Base-by-base conservation (phyloP, 495 filamentous ascomycete genomes). In the Penicillium dipodomyicola region DNA sequence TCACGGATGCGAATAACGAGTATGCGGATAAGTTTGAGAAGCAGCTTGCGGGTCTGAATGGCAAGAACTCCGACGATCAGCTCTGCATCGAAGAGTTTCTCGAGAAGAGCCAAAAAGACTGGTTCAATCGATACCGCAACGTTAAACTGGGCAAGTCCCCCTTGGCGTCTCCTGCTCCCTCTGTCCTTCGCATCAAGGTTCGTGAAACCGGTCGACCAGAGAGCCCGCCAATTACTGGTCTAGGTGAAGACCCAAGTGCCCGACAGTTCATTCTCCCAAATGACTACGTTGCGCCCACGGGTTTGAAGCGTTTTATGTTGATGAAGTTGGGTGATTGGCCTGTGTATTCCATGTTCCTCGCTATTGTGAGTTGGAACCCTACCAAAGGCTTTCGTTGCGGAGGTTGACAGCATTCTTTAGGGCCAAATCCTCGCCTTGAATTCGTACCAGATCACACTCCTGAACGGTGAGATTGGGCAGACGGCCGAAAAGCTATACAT, bases 341-440 rank as follows among this genome's bases (percentile, higher is more conserved):
- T 0, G 55, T 90, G 9, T 91, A 91, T 67, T 82, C 85, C 5
- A 79, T 91, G 60, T 72, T 89, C 44, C 64, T 77, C n/a, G 85
- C 85, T 33, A 23, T 57, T 37, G 54, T 57, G 37, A 57, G 54
- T 51, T 50, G 37, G 19, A 27, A 22, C 19, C 37, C 46, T 37
- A 23, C 32, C 32, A 37, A 35, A 37, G 39, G 1, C 8, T n/a
- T 50, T 50, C 11, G 25, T 56, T 41, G 32, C 47, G 44, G 37
- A 44, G 9, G 7, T n/a, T 57, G 17, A 57, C 35, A 50, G 14
- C 14, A 51, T 25, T 41, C 2, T 40, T 30, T n/a, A 51, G 9
- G 84, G 84, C n/a, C 86, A 89, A 61, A 81, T 89, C 61, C 81
- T 89, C 30, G 84, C 86, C 0, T 83, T 84, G 45, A 88, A 86